Evolutionary conservation across 1,284 basidiomycete genomes (phyloP), one percentile per base, ranked within the genome.

Genomic region (Anthracocystis walkeri): DNA sequence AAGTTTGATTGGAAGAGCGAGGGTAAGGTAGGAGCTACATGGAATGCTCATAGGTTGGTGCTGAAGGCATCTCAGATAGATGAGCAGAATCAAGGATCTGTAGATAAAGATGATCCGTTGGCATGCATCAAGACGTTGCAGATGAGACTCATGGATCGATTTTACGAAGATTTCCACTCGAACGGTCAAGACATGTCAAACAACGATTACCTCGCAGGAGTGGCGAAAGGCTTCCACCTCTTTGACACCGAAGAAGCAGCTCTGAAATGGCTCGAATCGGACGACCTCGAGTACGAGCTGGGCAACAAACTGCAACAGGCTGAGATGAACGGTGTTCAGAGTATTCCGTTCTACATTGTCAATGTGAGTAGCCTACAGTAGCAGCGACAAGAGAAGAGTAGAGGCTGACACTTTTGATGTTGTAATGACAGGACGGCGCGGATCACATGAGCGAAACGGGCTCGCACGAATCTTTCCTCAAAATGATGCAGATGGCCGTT

Each of bases 401-500:
- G 21, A 40, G 3, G 20, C 55, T 62, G 51, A 54, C 38, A 10
- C 33, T 18, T 21, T 58, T 18, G 38, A 18, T 12, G 38, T 16
- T 11, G 29, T 5, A 18, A n/a, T 21, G 38, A 33, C 45, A 74
- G 75, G 75, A 78, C 42, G 75, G 75, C 14, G 58, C 61, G 10
- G 75, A 78, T 21, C 75, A 78, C 42, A 68, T 72, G 70, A 75
- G 68, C 65, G 71, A 72, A 55, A 65, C 65, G 1, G 75, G 75
- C 44, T 54, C 56, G 6, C 72, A 78, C 56, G 64, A 58, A 3
- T 61, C 60, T 0, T 68, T 78, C 57, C 62, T 78, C 21, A 70
- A 72, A 54, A 78, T 78, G 75, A 68, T 78, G 58, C 64, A 75
- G 61, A 78, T 78, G 75, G 75, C 75, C 2, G 72, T 72, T 7